A percentile compares a stretch with the other conserved stretches of the same genome.
Conservation (phyloP, 2,329 filamentous ascomycete genomes). For the Huntiella omanensis region DNA sequence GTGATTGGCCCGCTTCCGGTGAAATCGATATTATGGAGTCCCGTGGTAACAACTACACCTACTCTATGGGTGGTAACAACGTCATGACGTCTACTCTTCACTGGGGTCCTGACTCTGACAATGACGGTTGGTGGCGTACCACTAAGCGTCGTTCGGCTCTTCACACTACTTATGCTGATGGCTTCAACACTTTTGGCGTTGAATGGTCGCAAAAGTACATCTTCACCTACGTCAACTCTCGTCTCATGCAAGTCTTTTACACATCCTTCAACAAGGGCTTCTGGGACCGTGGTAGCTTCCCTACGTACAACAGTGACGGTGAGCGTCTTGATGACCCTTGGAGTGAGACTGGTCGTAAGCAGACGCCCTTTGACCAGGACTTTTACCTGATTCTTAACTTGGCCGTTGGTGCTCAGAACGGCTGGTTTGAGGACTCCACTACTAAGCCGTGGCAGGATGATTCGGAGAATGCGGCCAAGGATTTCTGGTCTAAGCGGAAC, state of each 20-base stretch:
- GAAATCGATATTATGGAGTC: constrained; percentile 73
- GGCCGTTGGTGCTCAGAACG: constrained; percentile 59
- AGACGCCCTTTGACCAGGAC: constrained; percentile 55
- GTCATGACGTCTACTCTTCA: constrained; percentile 63
- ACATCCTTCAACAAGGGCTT: constrained; percentile 51
- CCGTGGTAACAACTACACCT: constrained; percentile 66
- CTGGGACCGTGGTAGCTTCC: constrained; percentile 51
- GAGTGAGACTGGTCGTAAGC: constrained; percentile 37
- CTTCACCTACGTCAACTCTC: constrained; percentile 70
- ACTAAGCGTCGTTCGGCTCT: constrained; percentile 59
- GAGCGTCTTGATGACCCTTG: constrained; percentile 45
- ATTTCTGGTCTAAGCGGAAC: constrained; percentile 55
- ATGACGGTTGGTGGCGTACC: constrained; percentile 69
- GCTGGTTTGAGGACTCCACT: constrained; percentile 60
- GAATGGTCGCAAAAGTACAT: constrained; percentile 82
- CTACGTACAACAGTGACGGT: constrained; percentile 43
- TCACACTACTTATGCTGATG: constrained; percentile 51
- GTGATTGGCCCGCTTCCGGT: constrained; percentile 58
- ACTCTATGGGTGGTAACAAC: constrained; percentile 61
- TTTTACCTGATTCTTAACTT: constrained; percentile 65
- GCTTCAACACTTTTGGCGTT: constrained; percentile 60
- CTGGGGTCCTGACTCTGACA: constrained; percentile 54
- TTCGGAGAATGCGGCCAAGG: constrained; percentile 45
- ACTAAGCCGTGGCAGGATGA: constrained; percentile 66
- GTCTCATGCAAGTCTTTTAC: constrained; percentile 64